Evolutionary conservation across 2,329 filamentous ascomycete genomes (phyloP).

Genomic region (Aureobasidium namibiae): DNA sequence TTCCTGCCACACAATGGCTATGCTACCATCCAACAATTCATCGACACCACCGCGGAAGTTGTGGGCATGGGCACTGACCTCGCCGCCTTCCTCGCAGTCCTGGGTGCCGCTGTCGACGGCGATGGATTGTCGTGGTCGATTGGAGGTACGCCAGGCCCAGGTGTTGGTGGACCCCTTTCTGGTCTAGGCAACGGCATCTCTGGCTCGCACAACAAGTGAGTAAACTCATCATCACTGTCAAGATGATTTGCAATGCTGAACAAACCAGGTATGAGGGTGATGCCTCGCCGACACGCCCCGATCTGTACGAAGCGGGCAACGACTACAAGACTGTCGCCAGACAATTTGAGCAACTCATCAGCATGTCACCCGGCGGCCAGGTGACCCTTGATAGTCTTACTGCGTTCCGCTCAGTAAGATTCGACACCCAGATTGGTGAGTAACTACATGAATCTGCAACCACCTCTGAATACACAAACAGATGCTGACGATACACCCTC

Average conservation of each 20-base stretch:
- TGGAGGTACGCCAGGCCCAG: constrained; percentile 17
- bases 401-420: neutral
- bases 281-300: constrained; percentile 24
- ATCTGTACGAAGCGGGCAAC: constrained; percentile 23
- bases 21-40: constrained; percentile 27
- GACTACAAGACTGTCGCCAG: constrained; percentile 19
- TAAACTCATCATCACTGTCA: neutral
- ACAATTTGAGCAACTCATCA: constrained; percentile 22
- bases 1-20: constrained; percentile 27
- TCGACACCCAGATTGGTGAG: neutral
- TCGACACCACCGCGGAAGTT: constrained; percentile 22
- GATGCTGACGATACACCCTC: too few species aligned
- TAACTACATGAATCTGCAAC: constrained; percentile 19
- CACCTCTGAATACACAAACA: neutral
- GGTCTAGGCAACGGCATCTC: constrained; percentile 19
- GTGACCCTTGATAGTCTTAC: constrained; percentile 13
- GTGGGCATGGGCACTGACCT: constrained; percentile 29
- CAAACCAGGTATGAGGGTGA: constrained; percentile 25
- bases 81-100: constrained; percentile 25
- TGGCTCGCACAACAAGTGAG: constrained; percentile 23
- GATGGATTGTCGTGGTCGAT: constrained; percentile 22
- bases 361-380: neutral
- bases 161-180: constrained; percentile 14
- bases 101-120: constrained; percentile 26
- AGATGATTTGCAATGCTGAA: too few species aligned